Evolutionary conservation across 495 filamentous ascomycete species (phyloP), one percentile per base, ranked within the genome.

Genomic region (Ascobolus immersus): DNA sequence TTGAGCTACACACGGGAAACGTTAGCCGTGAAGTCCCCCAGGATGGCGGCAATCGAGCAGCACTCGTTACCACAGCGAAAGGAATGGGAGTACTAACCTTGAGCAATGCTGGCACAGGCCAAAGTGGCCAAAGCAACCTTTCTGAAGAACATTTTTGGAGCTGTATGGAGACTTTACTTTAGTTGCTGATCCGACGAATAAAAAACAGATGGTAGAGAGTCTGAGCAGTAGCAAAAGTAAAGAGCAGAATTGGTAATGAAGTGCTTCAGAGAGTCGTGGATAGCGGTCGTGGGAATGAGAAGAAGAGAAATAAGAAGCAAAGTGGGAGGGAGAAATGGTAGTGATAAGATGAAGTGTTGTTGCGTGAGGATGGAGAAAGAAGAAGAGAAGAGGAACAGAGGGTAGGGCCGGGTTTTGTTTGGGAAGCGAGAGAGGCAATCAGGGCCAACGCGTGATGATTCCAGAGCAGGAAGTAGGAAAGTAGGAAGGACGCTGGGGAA

Each of bases 61-160:
- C 12, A 29, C 21, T 32, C 6, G 23, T 6, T 21, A 15, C 17
- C 3, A 28, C 19, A 15, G 28, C 9, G 30, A 21, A 8, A 29
- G 21, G 33, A 23, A 13, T 26, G 21, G 15, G 22, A 23, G 3
- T 18, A 59, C 71, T 57, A 55, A 77, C 79, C 81, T 41, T 70
- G 54, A 33, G 58, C 71, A 33, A 62, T 51, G 45, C 71, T 59
- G 48, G 60, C 58, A 41, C 70, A 58, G 41, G 73, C 79, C 54
- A 81, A 55, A 27, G 67, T 65, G 51, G 77, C 73, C 45, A 89
- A 61, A 39, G 80, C 51, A 55, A 79, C 62, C 49, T 71, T 67
- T 56, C 65, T 57, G 58, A 70, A 61, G 51, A 71, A 64, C 84
- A 94, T 92, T 51, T 50, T 62, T 63, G 43, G 33, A 36, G 38